These are phyloP conservation scores for Magnolia changhungtana DNA, from an alignment of 164 flowering plant genomes.

Conservation along the genomic window DNA sequence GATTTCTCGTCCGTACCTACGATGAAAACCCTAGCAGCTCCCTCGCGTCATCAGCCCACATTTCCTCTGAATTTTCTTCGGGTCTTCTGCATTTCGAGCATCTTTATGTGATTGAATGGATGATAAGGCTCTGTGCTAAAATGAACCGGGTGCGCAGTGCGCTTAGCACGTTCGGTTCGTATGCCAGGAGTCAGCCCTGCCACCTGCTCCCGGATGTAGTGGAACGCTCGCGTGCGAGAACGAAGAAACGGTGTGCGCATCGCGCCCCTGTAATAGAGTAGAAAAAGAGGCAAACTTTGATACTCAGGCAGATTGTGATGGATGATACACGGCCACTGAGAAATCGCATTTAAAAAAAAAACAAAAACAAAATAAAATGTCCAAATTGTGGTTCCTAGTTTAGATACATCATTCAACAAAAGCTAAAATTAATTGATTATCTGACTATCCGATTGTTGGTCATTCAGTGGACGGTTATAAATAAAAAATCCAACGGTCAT, in stretches of 20 bases:
- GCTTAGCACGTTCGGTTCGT: too few relatives aligned
- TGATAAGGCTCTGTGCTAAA: background rate
- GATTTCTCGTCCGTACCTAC: background rate
- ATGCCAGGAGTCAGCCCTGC: too few relatives aligned
- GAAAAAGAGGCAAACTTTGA: background rate
- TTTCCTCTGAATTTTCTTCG: constrained; percentile 12
- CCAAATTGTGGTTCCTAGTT: too few relatives aligned
- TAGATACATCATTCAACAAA: too few relatives aligned
- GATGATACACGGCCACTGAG: too few relatives aligned
- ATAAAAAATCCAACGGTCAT: too few relatives aligned
- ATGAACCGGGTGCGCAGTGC: background rate
- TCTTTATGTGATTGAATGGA: background rate
- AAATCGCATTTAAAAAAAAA: too few relatives aligned
- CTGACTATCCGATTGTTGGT: too few relatives aligned
- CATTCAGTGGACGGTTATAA: too few relatives aligned
- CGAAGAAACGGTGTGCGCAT: background rate
- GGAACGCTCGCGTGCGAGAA: background rate
- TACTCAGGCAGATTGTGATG: too few relatives aligned
- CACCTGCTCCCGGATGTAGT: background rate
- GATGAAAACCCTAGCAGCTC: constrained; percentile 40
- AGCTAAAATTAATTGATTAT: too few relatives aligned
- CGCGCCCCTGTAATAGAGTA: background rate
- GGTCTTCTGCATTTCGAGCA: constrained; percentile 7
- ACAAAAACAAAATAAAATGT: too few relatives aligned
- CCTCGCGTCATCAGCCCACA: constrained; percentile 49